Conservation (phyloP, 495 filamentous ascomycete genomes). For the Melanomma pulvis-pyrius region DNA sequence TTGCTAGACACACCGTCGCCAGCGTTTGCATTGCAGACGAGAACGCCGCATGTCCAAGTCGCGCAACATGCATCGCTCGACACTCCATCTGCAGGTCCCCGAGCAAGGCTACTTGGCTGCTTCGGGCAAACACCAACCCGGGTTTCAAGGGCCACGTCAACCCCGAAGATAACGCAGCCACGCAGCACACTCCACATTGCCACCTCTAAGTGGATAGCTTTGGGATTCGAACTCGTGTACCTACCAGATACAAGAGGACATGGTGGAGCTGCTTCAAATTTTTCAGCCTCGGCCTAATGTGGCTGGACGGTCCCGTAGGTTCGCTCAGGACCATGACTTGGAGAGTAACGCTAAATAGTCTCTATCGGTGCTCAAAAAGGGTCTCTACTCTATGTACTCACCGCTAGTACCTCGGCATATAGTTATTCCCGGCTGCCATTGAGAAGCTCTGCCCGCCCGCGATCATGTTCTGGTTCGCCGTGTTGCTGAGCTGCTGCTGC, state of each 20-base stretch:
- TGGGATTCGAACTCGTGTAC: no score
- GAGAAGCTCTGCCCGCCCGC: constrained; percentile 10
- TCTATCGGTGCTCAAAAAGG: background rate
- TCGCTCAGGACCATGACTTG: no score
- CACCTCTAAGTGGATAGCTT: no score
- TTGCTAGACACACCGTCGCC: no score
- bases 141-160: background rate
- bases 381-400: background rate
- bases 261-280: no score
- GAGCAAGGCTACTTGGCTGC: background rate
- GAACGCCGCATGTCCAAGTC: no score
- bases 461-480: constrained; percentile 22
- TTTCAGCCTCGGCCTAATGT: no score
- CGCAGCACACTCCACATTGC: background rate
- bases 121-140: background rate
- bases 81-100: background rate
- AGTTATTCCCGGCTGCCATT: constrained; percentile 17
- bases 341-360: background rate
- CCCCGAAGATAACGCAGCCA: background rate
- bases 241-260: no score
- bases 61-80: background rate
- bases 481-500: constrained; percentile 17
- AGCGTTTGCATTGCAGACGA: no score
- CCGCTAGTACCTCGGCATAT: background rate
- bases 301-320: no score